Percentiles rank a stretch among this genome's conserved stretches.
These are phyloP conservation scores for Blastocystis sp. DNA, from an alignment of 352 stramenopile species.

Conservation along the genomic window DNA sequence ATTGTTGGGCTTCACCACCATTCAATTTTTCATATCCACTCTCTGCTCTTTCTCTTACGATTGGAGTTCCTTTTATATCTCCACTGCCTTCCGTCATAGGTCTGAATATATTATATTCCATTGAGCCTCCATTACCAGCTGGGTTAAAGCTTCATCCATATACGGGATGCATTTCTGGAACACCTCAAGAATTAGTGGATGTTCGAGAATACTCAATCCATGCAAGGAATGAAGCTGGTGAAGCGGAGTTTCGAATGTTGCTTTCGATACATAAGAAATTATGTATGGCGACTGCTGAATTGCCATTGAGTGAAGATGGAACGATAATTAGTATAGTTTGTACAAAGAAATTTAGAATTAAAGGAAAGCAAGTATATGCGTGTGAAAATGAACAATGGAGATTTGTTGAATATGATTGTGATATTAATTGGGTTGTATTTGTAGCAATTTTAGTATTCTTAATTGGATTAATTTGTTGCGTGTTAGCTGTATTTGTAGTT, in stretches of 20 bases:
- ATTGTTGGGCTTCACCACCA: background rate
- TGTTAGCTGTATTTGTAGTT: too few relatives aligned
- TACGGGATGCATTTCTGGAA: constrained; percentile 15
- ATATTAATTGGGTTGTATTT: too few relatives aligned
- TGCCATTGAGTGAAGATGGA: background rate
- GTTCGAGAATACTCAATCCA: background rate
- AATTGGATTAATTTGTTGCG: too few relatives aligned
- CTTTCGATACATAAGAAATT: background rate
- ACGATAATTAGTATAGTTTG: background rate
- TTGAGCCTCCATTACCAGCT: background rate
- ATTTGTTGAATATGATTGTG: too few relatives aligned
- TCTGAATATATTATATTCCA: background rate
- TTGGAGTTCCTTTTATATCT: background rate
- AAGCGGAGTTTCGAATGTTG: background rate
- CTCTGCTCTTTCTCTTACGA: background rate
- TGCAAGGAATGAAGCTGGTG: background rate
- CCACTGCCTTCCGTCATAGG: background rate
- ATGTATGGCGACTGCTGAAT: background rate
- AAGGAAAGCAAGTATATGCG: background rate
- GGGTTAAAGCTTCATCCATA: background rate
- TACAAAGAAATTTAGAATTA: too few relatives aligned
- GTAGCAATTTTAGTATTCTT: too few relatives aligned
- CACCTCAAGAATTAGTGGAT: background rate
- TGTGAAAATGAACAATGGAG: too few relatives aligned
- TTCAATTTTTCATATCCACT: background rate